phyloP scores from a whole-genome alignment of 495 filamentous ascomycete genomes.

The Oidiodendron maius region DNA sequence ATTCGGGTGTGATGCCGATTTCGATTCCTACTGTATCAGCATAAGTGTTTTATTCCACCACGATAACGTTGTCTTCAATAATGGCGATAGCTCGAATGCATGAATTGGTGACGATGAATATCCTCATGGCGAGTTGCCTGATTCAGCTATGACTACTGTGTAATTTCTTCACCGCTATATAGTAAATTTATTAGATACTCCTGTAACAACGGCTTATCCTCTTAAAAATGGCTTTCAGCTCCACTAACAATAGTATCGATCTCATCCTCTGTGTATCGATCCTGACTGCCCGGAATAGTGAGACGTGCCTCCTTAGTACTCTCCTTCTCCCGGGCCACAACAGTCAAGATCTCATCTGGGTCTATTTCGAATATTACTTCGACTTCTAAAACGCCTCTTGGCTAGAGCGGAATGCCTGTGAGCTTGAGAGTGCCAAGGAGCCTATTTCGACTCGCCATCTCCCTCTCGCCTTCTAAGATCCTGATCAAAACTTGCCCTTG shows the following conservation, averaged over 20 bases:
- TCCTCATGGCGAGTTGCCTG: background rate
- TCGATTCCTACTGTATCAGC: too few relatives aligned
- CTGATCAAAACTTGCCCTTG: background rate
- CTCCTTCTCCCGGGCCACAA: background rate
- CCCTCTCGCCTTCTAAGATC: background rate
- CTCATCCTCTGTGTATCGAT: background rate
- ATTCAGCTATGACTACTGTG: background rate
- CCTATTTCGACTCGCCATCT: background rate
- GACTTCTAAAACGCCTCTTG: background rate
- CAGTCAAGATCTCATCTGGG: background rate
- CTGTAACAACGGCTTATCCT: background rate
- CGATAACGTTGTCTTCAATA: too few relatives aligned
- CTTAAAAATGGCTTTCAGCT: background rate
- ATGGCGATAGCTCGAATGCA: too few relatives aligned
- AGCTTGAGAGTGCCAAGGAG: background rate
- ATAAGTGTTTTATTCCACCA: too few relatives aligned
- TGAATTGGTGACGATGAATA: too few relatives aligned
- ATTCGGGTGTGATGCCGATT: too few relatives aligned
- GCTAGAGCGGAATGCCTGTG: background rate
- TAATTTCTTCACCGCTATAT: background rate
- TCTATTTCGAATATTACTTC: slow-evolving; percentile 1
- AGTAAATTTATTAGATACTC: background rate
- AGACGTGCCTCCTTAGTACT: background rate
- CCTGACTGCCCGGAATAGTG: background rate
- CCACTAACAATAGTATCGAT: background rate